Conservation (phyloP, 805 yeast genomes). For the Sugiyamaella lignohabitans region DNA sequence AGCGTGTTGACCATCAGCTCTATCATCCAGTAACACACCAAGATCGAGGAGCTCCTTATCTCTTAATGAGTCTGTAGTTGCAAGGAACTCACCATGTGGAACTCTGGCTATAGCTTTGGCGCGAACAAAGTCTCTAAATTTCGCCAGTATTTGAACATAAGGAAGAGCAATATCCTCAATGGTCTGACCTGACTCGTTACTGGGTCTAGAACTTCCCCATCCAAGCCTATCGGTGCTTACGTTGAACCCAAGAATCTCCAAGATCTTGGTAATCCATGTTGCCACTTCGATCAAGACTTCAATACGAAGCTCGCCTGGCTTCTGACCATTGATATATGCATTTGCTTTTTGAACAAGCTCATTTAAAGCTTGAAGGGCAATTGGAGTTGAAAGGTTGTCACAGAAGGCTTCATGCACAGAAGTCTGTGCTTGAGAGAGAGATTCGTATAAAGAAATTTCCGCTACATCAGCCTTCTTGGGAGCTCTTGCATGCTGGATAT, state of each 20-base stretch:
- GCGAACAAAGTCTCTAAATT: constrained; percentile 79
- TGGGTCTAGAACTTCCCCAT: constrained; percentile 49
- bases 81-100: constrained; percentile 46
- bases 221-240: constrained; percentile 67
- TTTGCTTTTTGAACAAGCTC: constrained; percentile 69
- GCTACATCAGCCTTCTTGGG: constrained; percentile 52
- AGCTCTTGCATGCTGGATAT: constrained; percentile 48
- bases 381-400: constrained; percentile 80
- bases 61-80: constrained; percentile 70
- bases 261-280: constrained; percentile 61
- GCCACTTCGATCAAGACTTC: constrained; percentile 64
- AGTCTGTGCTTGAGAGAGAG: constrained; percentile 45
- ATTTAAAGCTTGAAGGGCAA: constrained; percentile 55
- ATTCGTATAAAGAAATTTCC: constrained; percentile 52
- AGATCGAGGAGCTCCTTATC: constrained; percentile 62
- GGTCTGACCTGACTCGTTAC: constrained; percentile 21
- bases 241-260: constrained; percentile 70
- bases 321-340: constrained; percentile 55
- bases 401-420: constrained; percentile 73
- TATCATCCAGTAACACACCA: constrained; percentile 84
- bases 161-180: constrained; percentile 72
- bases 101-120: constrained; percentile 60
- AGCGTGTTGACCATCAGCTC: constrained; percentile 70
- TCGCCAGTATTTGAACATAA: constrained; percentile 66
- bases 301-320: constrained; percentile 46